Evolutionary conservation across 257 asterid species (phyloP).

Genomic region (Solanum commersonii): DNA sequence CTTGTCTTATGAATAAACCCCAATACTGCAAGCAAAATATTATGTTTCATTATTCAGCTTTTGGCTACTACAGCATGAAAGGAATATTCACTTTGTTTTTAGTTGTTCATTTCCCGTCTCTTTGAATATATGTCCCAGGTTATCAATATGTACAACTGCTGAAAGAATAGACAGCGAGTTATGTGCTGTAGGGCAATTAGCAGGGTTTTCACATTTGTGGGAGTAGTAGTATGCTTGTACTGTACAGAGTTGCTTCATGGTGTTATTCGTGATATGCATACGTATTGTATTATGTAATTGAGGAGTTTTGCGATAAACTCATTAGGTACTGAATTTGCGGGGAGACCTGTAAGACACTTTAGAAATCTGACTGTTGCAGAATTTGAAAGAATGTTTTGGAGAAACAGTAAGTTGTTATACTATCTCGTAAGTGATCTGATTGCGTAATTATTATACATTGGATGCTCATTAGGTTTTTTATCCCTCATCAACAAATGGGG

Average conservation of each 20-base stretch:
- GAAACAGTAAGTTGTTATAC: neutral
- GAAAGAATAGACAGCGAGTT: neutral
- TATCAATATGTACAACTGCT: neutral
- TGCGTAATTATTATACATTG: neutral
- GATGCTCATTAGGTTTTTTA: neutral
- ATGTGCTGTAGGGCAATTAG: neutral
- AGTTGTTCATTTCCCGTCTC: neutral
- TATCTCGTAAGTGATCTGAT: neutral
- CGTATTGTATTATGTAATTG: neutral
- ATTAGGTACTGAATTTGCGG: neutral
- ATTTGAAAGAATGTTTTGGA: neutral
- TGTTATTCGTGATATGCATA: neutral
- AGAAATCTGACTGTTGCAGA: neutral
- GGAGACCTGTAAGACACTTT: neutral
- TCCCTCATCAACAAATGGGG: neutral
- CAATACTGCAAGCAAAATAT: neutral
- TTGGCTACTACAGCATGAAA: neutral
- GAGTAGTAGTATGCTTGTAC: neutral
- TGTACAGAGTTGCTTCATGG: neutral
- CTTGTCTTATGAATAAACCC: neutral
- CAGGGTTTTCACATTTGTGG: neutral
- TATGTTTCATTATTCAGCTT: neutral
- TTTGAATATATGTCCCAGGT: neutral
- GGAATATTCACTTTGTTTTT: neutral
- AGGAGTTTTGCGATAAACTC: neutral